These are phyloP conservation scores for Auriscalpium vulgare DNA, from an alignment of 768 basidiomycete genomes.

Conservation along the genomic window DNA sequence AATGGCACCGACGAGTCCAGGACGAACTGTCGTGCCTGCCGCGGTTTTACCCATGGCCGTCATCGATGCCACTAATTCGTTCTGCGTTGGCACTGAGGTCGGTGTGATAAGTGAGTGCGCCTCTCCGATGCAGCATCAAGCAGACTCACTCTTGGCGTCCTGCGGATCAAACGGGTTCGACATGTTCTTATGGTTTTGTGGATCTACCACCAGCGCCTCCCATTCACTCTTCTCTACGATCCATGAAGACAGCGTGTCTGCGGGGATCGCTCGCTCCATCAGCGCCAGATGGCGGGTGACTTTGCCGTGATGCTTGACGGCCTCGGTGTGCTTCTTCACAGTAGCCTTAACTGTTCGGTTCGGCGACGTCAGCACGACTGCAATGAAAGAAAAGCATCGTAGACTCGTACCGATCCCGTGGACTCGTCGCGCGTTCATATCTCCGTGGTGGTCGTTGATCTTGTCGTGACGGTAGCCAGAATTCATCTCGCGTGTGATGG, in stretches of 20 bases:
- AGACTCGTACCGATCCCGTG: conserved; percentile 7
- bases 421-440: background rate
- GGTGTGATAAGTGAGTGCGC: background rate
- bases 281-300: no score
- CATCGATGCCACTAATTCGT: background rate
- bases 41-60: background rate
- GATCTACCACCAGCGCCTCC: background rate
- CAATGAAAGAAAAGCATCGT: no score
- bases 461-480: conserved; percentile 8
- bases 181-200: background rate
- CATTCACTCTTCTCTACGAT: background rate
- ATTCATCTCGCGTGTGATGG: conserved; percentile 10
- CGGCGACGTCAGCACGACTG: background rate
- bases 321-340: no score
- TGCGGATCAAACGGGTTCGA: background rate
- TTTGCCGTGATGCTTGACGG: no score
- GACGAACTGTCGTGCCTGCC: background rate
- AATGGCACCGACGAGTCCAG: background rate
- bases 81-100: background rate
- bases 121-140: background rate
- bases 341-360: no score
- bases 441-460: background rate
- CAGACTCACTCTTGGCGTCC: background rate
- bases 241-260: background rate
- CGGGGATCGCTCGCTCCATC: no score